phyloP scores from a whole-genome alignment of 1,139 yeast genomes.

The Hyphopichia pseudoburtonii region DNA sequence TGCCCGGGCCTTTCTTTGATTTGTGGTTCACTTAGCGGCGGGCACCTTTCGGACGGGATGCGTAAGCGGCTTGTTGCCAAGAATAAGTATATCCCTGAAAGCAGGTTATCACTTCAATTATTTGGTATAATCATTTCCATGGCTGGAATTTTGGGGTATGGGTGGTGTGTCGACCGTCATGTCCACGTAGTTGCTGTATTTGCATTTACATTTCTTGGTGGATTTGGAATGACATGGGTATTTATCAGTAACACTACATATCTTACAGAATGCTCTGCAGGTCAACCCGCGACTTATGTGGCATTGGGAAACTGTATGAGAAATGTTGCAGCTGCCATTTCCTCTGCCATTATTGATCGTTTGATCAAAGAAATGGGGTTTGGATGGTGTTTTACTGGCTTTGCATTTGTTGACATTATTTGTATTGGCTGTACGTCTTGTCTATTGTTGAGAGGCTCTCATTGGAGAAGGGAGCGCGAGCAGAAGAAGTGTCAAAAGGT shows the following conservation, averaged over 20 bases:
- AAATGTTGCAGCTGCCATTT: constrained; percentile 56
- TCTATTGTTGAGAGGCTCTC: constrained; percentile 28
- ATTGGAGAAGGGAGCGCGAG: constrained; percentile 26
- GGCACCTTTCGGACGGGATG: constrained; percentile 47
- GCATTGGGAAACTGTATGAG: constrained; percentile 58
- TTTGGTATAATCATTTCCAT: constrained; percentile 47
- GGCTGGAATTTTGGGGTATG: constrained; percentile 52
- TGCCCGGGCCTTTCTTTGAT: constrained; percentile 56
- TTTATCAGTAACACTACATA: constrained; percentile 59
- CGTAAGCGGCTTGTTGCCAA: constrained; percentile 25
- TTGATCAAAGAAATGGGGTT: constrained; percentile 46
- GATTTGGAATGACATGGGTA: constrained; percentile 61
- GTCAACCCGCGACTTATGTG: constrained; percentile 55
- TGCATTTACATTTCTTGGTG: constrained; percentile 45
- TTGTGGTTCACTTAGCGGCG: constrained; percentile 51
- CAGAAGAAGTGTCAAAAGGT: neutral
- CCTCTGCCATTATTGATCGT: constrained; percentile 47
- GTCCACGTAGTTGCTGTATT: constrained; percentile 44
- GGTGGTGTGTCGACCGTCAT: constrained; percentile 51
- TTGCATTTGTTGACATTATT: constrained; percentile 42
- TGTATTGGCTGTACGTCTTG: constrained; percentile 20
- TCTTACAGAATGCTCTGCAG: constrained; percentile 51
- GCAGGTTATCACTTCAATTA: constrained; percentile 45
- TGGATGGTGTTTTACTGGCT: constrained; percentile 62
- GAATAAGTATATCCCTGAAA: constrained; percentile 42